Evolutionary conservation across 202 grass and related monocot species (phyloP), one percentile per base, ranked within the genome.

Genomic region (Setaria viridis): DNA sequence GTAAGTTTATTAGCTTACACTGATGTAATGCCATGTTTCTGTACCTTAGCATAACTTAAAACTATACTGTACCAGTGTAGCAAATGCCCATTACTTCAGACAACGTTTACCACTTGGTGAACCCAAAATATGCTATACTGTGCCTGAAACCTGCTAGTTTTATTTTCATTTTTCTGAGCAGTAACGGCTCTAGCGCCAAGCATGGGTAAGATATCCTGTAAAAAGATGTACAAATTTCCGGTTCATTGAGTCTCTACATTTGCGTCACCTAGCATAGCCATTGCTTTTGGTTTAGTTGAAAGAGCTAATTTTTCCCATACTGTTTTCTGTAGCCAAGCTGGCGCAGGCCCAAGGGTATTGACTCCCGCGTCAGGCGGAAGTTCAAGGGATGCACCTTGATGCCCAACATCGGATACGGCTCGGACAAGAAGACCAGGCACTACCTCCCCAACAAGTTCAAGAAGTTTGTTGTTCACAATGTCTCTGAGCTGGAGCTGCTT

Each of bases 331-430:
- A 95, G 90, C 34, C 88, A 76, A 95, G 80, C 67, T 95, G 93
- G 93, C 86, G 90, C n/a, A 90, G 91, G 82, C 94, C 89, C 5
- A 95, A 93, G 84, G 94, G 94, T 91, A 93, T 95, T 29, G 94
- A 93, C 45, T 95, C 89, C 21, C 84, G 91, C 3, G 91, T 95
- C 30, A 87, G 94, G 66, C 82, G 94, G 64, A 95, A 93, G 87
- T 93, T 93, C 74, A 93, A 95, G 82, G 91, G 91, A 86, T 85
- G 81, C 42, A 91, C 87, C 35, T 85, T 95, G 80, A 93, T 95
- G 94, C 94, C 91, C 89, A 95, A 95, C 64, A 95, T 95, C 65
- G 94, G 94, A 7, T 95, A 95, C 0, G 94, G 89, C 1, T 91
- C 94, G 41, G 86, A 95, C 90, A 95, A 93, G 86, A 88, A 83